Evolutionary conservation across 108 stramenopile genomes (phyloP).

Genomic region (Cyclostephanos tholiformis): DNA sequence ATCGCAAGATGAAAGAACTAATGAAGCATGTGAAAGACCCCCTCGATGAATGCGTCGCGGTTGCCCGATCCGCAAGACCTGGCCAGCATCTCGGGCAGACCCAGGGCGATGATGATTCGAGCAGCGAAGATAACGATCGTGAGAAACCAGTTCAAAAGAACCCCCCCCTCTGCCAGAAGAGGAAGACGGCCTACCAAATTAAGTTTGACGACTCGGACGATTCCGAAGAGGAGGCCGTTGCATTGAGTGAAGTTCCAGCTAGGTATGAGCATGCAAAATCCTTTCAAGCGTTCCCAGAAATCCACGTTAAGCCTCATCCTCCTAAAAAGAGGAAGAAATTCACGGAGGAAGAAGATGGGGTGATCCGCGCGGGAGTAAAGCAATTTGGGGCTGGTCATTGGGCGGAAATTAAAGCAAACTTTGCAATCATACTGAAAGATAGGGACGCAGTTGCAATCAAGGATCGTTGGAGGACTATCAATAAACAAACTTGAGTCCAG

Average conservation of each 20-base stretch:
- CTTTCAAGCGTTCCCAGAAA: conserved; percentile 7
- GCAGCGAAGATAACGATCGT: conserved; percentile 10
- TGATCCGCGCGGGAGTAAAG: conserved; percentile 56
- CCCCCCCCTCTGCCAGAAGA: conserved; percentile 17
- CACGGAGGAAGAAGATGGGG: conserved; percentile 64
- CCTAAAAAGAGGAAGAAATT: conserved; percentile 47
- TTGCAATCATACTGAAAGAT: conserved; percentile 51
- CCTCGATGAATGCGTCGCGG: conserved; percentile 29
- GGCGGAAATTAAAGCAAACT: conserved; percentile 64
- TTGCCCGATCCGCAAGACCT: conserved; percentile 23
- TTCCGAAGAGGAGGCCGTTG: conserved; percentile 18
- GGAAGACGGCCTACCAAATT: conserved; percentile 22
- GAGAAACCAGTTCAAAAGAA: conserved; percentile 6
- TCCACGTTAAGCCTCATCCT: neutral
- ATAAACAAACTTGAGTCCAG: conserved; percentile 6
- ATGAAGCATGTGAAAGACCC: conserved; percentile 44
- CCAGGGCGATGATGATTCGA: conserved; percentile 12
- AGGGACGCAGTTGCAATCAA: conserved; percentile 72
- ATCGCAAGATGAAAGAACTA: conserved; percentile 19
- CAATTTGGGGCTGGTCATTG: conserved; percentile 64
- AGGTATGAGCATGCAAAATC: conserved; percentile 9
- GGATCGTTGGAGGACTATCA: conserved; percentile 71
- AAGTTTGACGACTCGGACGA: conserved; percentile 28
- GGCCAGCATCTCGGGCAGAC: conserved; percentile 1
- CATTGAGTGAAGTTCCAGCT: conserved; percentile 34